phyloP scores from a whole-genome alignment of 164 flowering plant species.

The Vitis amurensis region DNA sequence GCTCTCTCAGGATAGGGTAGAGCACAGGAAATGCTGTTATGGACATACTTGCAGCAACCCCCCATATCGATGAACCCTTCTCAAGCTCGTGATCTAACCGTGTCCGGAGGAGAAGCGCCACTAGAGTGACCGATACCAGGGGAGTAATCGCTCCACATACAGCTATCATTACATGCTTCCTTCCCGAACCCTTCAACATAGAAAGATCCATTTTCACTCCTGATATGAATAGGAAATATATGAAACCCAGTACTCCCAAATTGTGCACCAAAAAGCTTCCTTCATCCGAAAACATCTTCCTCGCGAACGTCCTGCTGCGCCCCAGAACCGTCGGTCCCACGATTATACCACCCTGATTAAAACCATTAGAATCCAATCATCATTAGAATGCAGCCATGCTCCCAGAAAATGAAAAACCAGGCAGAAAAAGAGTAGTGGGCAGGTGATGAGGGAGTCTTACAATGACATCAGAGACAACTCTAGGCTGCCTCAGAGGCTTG shows the following conservation, averaged over 20 bases:
- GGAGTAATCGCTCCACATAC: constrained; percentile 28
- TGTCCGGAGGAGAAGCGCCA: constrained; percentile 9
- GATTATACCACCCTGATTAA: constrained; percentile 55
- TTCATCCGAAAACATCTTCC: constrained; percentile 30
- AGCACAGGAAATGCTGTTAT: constrained; percentile 52
- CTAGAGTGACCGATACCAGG: background rate
- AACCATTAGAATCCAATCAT: too few relatives aligned
- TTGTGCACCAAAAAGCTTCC: constrained; percentile 27
- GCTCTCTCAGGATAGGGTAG: constrained; percentile 44
- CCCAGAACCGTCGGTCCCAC: constrained; percentile 60
- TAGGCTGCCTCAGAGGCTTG: constrained; percentile 54
- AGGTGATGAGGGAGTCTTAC: constrained; percentile 21
- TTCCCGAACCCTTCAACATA: constrained; percentile 25
- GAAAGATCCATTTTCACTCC: constrained; percentile 55
- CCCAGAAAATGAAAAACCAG: background rate
- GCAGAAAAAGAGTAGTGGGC: too few relatives aligned
- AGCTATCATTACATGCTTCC: constrained; percentile 34
- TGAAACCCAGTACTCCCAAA: constrained; percentile 43
- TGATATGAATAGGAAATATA: constrained; percentile 46
- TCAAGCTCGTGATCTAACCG: constrained; percentile 20
- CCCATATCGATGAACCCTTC: constrained; percentile 24
- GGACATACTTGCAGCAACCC: constrained; percentile 25
- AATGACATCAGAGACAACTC: constrained; percentile 36
- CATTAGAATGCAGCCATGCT: too few relatives aligned
- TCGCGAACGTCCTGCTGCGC: constrained; percentile 24